Percentiles rank a stretch among this genome's conserved stretches.
These are phyloP conservation scores for Thielaviopsis punctulata DNA, from an alignment of 2,329 filamentous ascomycete species.

Conservation along the genomic window DNA sequence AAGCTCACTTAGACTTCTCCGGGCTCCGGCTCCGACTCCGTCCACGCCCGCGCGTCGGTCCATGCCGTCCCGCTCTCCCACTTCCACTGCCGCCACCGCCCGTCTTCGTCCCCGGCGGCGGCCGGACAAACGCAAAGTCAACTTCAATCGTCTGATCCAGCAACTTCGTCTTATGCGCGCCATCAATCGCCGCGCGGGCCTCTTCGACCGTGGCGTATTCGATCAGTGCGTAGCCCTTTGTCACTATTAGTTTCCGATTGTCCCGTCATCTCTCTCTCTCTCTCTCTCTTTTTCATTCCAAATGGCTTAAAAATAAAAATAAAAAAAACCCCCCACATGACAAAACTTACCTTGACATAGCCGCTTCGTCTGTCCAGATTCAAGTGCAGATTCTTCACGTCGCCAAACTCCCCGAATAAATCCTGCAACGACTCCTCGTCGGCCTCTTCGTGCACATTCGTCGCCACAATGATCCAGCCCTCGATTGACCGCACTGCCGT, in stretches of 20 bases:
- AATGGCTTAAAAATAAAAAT: not conserved
- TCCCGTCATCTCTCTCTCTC: not conserved
- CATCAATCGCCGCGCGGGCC: slow-evolving; percentile 66
- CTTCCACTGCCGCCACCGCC: slow-evolving; percentile 22
- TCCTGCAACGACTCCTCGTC: slow-evolving; percentile 71
- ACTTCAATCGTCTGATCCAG: slow-evolving; percentile 67
- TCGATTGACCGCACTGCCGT: slow-evolving; percentile 75
- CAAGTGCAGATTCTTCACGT: slow-evolving; percentile 74
- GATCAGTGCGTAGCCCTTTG: slow-evolving; percentile 66
- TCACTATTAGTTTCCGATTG: not conserved
- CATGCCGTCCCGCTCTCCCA: slow-evolving; percentile 18
- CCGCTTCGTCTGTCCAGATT: slow-evolving; percentile 69
- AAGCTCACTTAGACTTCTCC: not conserved
- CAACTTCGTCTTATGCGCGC: slow-evolving; percentile 58
- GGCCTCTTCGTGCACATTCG: slow-evolving; percentile 76
- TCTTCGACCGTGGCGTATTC: slow-evolving; percentile 68
- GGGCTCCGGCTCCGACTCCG: slow-evolving; percentile 32
- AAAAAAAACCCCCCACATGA: not conserved
- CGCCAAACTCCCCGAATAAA: slow-evolving; percentile 66
- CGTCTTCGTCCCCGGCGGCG: slow-evolving; percentile 43
- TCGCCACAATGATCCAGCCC: slow-evolving; percentile 76
- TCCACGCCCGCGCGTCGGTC: slow-evolving; percentile 18
- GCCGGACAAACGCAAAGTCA: slow-evolving; percentile 73
- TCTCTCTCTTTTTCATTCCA: not conserved
- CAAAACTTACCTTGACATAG: slow-evolving; percentile 55